Evolutionary conservation across 148 eudicot genomes (phyloP).

Genomic region (Vaccinium vitisidaea): DNA sequence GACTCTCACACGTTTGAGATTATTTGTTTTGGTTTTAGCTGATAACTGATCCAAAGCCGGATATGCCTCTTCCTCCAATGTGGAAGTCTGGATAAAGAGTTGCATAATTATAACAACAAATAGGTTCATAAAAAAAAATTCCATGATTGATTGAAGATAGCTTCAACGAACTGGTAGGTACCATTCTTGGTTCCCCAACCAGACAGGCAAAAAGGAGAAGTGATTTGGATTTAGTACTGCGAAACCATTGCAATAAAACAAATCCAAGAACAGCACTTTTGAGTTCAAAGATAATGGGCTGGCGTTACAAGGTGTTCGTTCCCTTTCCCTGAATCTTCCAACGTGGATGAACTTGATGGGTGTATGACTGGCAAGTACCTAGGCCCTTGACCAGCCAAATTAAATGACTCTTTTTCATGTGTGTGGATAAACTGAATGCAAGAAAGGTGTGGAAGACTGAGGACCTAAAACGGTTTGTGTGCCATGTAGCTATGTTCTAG

Average conservation of each 20-base stretch:
- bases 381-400: background rate
- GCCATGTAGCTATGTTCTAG: background rate
- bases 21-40: constrained; percentile 38
- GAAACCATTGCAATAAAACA: too few relatives aligned
- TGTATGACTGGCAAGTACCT: background rate
- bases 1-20: constrained; percentile 47
- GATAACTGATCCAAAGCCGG: constrained; percentile 46
- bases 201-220: background rate
- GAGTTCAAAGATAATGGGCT: background rate
- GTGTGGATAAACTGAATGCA: background rate
- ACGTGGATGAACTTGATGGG: background rate
- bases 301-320: background rate
- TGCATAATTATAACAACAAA: background rate
- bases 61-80: constrained; percentile 50
- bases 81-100: constrained; percentile 13
- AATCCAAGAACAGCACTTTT: background rate
- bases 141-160: background rate
- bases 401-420: background rate
- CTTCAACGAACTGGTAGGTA: background rate
- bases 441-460: background rate
- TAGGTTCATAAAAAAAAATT: background rate
- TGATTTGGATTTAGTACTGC: background rate
- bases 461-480: background rate
- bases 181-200: background rate
- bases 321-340: background rate